Conservation (phyloP, 768 basidiomycete species). For the Hysterangium stoloniferum region DNA sequence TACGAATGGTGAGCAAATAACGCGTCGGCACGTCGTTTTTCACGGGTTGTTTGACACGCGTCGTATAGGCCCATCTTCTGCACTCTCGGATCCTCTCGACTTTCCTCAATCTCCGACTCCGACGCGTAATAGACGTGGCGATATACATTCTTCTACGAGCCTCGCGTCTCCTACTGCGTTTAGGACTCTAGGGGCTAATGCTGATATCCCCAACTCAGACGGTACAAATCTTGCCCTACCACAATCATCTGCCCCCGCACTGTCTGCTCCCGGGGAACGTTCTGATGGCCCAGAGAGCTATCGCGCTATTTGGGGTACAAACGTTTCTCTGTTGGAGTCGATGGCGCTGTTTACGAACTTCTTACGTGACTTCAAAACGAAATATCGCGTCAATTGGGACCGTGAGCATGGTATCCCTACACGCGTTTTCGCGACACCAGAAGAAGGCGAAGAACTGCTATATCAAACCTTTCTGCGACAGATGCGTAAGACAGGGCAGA, state of each 20-base stretch:
- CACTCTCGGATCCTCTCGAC: slow-evolving; percentile 56
- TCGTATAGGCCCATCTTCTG: slow-evolving; percentile 53
- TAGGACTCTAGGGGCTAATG: slow-evolving; percentile 29
- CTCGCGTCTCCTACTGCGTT: slow-evolving; percentile 36
- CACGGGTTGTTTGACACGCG: slow-evolving; percentile 28
- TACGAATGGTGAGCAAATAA: slow-evolving; percentile 37
- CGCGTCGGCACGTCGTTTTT: slow-evolving; percentile 18
- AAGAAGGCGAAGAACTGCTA: slow-evolving; percentile 57
- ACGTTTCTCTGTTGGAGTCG: slow-evolving; percentile 83
- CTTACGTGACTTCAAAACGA: slow-evolving; percentile 86
- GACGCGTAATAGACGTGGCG: slow-evolving; percentile 69
- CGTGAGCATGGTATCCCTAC: slow-evolving; percentile 49
- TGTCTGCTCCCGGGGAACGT: slow-evolving; percentile 53
- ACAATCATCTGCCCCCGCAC: slow-evolving; percentile 37
- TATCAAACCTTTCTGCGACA: slow-evolving; percentile 79
- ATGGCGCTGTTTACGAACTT: slow-evolving; percentile 90
- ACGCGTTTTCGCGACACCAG: slow-evolving; percentile 45
- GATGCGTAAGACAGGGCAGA: slow-evolving; percentile 89
- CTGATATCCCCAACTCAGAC: slow-evolving; percentile 39
- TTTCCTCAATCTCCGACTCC: slow-evolving; percentile 70
- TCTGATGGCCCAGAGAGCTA: slow-evolving; percentile 78
- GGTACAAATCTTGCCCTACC: slow-evolving; percentile 50
- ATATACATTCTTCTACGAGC: slow-evolving; percentile 78
- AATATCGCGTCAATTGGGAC: slow-evolving; percentile 73
- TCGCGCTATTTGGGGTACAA: slow-evolving; percentile 96